Evolutionary conservation across 139 green algal species (phyloP), one percentile per base, ranked within the genome.

Genomic region (Haematococcus lacustris): DNA sequence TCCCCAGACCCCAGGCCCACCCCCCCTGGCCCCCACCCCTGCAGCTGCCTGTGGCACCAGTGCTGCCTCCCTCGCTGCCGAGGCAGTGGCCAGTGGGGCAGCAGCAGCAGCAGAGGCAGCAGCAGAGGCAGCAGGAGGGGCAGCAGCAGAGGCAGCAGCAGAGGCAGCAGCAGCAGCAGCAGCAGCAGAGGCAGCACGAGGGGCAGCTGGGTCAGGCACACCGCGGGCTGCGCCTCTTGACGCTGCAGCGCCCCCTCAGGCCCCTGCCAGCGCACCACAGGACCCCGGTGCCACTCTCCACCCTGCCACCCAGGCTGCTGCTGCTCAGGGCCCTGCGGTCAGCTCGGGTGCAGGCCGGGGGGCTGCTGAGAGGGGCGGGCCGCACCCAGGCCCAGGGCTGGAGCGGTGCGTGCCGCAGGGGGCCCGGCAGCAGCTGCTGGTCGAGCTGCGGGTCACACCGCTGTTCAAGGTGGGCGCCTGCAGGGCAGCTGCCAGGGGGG

Each of bases 401-500:
- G 78, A 84, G 33, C 61, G 76, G 33, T 89, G 83, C 53, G 66
- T 87, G 47, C 81, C 78, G 0, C 51, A 69, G 34, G 71, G 38
- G 7, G 71, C 80, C 6, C 57, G 79, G n/a, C 61, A 82, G 66
- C 73, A 78, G 38, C 57, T 89, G 74, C 76, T 89, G 72, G 57
- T 53, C 38, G 83, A 89, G 74, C 65, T 89, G 51, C 66, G 64
- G 0, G 78, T 53, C 2, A 81, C 80, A 53, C 78, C 80, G 23
- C 69, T 88, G 68, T 79, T 78, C 65, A 50, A 71, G 72, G 65
- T 86, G 60, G 3, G 51, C n/a, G n/a, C n/a, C n/a, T n/a, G n/a
- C n/a, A n/a, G n/a, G n/a, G n/a, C n/a, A n/a, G n/a, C n/a, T n/a
- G n/a, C n/a, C n/a, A n/a, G n/a, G n/a, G n/a, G n/a, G n/a, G n/a